These are phyloP conservation scores for Polysphondylium violaceum DNA, from an alignment of 78 protist genomes.

Conservation along the genomic window DNA sequence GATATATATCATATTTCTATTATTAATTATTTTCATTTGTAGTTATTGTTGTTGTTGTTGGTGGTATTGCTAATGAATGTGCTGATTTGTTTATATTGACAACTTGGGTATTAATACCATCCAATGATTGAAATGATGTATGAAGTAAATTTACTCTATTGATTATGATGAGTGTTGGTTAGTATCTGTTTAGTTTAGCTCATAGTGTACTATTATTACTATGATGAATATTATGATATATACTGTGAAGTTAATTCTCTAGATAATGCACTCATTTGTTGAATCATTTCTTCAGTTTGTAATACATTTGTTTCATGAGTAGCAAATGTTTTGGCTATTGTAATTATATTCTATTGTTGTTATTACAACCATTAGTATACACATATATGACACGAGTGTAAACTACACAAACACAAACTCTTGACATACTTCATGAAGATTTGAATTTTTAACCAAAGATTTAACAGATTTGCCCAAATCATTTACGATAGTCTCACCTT, in stretches of 20 bases:
- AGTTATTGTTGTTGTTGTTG: no score
- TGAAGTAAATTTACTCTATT: conserved; percentile 15
- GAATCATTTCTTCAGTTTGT: conserved; percentile 69
- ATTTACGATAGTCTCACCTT: conserved; percentile 34
- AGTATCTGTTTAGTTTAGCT: not conserved
- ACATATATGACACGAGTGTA: not conserved
- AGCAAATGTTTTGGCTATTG: conserved; percentile 51
- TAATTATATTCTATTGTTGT: conserved; percentile 7
- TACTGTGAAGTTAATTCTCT: conserved; percentile 46
- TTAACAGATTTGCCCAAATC: conserved; percentile 45
- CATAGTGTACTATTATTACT: not conserved
- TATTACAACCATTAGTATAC: not conserved
- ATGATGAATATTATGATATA: no score
- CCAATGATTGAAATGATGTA: conserved; percentile 22
- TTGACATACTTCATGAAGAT: conserved; percentile 54
- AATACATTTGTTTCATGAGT: conserved; percentile 45
- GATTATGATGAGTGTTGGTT: not conserved
- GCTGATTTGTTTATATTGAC: not conserved
- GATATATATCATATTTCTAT: no score
- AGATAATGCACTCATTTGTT: conserved; percentile 53
- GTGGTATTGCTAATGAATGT: not conserved
- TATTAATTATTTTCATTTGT: no score
- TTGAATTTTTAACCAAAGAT: conserved; percentile 65
- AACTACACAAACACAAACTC: not conserved
- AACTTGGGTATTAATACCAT: conserved; percentile 5